phyloP scores from a whole-genome alignment of 1,139 yeast species.

The Sugiyamaella neomexicana region DNA sequence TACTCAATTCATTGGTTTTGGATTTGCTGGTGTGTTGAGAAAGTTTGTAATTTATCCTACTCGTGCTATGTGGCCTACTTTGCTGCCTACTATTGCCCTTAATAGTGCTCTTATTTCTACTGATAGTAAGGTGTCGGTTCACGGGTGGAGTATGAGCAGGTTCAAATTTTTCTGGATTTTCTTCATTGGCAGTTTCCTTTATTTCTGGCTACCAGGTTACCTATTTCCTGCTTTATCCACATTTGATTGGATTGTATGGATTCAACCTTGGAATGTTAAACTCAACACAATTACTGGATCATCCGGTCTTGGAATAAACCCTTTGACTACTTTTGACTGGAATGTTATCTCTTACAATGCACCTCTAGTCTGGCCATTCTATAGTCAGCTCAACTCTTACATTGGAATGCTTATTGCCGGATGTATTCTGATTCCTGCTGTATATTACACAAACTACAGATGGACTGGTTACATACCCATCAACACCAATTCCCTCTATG shows the following conservation, averaged over 20 bases:
- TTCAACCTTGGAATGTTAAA: slow-evolving; percentile 53
- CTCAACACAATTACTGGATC: slow-evolving; percentile 59
- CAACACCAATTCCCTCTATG: slow-evolving; percentile 50
- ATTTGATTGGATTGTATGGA: slow-evolving; percentile 69
- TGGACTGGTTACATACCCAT: slow-evolving; percentile 58
- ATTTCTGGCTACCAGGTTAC: slow-evolving; percentile 59
- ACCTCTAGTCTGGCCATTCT: slow-evolving; percentile 48
- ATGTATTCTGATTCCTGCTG: slow-evolving; percentile 44
- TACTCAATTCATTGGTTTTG: slow-evolving; percentile 61
- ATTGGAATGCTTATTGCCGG: slow-evolving; percentile 49
- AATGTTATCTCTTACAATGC: slow-evolving; percentile 40
- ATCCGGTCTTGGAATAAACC: slow-evolving; percentile 61
- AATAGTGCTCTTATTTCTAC: slow-evolving; percentile 52
- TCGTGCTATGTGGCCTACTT: slow-evolving; percentile 58
- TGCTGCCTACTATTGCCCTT: slow-evolving; percentile 55
- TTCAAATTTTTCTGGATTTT: slow-evolving; percentile 48
- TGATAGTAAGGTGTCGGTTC: slow-evolving; percentile 41
- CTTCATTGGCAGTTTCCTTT: slow-evolving; percentile 46
- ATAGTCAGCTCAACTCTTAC: slow-evolving; percentile 45
- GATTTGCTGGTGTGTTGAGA: slow-evolving; percentile 62
- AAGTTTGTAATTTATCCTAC: slow-evolving; percentile 58
- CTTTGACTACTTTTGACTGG: slow-evolving; percentile 56
- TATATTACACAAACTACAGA: slow-evolving; percentile 53
- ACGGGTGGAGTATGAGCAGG: slow-evolving; percentile 55
- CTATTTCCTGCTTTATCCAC: slow-evolving; percentile 51